Evolutionary conservation across 495 filamentous ascomycete species (phyloP), one percentile per base, ranked within the genome.

Genomic region (Hamigera avellanea): DNA sequence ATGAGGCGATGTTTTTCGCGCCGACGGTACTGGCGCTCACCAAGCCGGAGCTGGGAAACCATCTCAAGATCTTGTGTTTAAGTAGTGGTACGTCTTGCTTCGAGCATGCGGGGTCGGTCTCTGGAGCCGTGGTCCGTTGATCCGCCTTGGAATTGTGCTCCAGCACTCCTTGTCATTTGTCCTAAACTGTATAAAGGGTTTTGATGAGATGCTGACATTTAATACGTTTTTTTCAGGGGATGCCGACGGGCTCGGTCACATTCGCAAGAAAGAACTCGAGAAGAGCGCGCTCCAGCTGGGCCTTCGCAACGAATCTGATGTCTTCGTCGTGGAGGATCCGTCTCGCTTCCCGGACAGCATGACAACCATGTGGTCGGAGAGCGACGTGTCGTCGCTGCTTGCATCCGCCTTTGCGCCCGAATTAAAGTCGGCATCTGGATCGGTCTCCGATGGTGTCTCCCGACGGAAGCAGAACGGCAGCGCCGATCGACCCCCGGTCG

Each of bases 1-100:
- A 98, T 43, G 91, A 98, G 66, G 93, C 91, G 46, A 98, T 98
- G 91, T 98, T 98, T 67, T 98, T 98, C 61, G 76, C 89, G 41
- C 91, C 91, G 0, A 81, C 86, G 0, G 70, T 98, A 2, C 65
- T 93, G 36, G 76, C 80, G 4, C 69, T 98, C 18, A 86, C 86
- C 12, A 69, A 72, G 14, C 68, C 81, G 52, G 72, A 76, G 39
- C 60, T 80, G 14, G 81, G 85, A 1, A 98, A 98, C 51, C 84
- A 86, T 49, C 67, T 98, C 43, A 87, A 88, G 59, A 91, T 98
- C 44, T 68, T 98, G 21, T 98, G 91, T 59, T 63, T 98, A 36
- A 89, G 83, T 56, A 86, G 73, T 43, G 84, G 83, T 78, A 67
- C 19, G 68, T 49, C 18, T 15, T 23, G 21, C 21, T 23, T 23